Percentiles rank a stretch among this genome's conserved stretches.
Evolutionary conservation across 1,284 basidiomycete species (phyloP).

Genomic region (Papiliotrema terrestris): DNA sequence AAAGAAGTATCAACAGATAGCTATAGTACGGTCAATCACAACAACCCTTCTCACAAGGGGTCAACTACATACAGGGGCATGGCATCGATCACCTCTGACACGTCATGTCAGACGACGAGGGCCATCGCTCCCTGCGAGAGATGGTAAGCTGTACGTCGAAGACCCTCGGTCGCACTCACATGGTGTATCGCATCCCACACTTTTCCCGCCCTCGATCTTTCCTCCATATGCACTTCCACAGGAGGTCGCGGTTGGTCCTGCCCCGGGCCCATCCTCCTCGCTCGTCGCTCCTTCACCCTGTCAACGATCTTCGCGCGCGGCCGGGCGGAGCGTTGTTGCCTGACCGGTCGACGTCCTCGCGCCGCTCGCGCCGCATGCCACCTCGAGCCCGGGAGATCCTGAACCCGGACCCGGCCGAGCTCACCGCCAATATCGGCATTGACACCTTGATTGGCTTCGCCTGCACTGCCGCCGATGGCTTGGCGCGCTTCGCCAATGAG

Average conservation of each 20-base stretch:
- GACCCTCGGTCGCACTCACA: constrained; percentile 12
- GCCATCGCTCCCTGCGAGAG: constrained; percentile 7
- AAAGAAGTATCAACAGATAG: not conserved
- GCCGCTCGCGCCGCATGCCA: constrained; percentile 9
- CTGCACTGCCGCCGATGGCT: not conserved
- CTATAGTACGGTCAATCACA: not conserved
- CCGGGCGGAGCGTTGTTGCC: no score
- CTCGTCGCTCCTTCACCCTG: not conserved
- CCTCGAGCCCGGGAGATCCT: no score
- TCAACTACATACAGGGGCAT: not conserved
- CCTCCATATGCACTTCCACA: constrained; percentile 6
- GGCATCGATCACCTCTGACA: not conserved
- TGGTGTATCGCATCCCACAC: constrained; percentile 15
- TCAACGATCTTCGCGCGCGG: not conserved
- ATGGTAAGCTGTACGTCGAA: constrained; percentile 1
- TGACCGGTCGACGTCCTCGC: not conserved
- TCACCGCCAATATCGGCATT: not conserved
- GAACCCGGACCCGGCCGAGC: not conserved
- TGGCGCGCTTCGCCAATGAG: constrained; percentile 13
- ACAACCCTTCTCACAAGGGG: not conserved
- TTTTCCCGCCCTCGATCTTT: not conserved
- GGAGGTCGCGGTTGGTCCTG: not conserved
- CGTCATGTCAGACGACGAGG: constrained; percentile 3
- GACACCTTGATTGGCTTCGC: not conserved
- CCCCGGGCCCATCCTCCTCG: not conserved